Percentiles rank a stretch among this genome's conserved stretches.
Evolutionary conservation across 2,329 filamentous ascomycete genomes (phyloP).

Genomic region (Botryotinia narcissicola): DNA sequence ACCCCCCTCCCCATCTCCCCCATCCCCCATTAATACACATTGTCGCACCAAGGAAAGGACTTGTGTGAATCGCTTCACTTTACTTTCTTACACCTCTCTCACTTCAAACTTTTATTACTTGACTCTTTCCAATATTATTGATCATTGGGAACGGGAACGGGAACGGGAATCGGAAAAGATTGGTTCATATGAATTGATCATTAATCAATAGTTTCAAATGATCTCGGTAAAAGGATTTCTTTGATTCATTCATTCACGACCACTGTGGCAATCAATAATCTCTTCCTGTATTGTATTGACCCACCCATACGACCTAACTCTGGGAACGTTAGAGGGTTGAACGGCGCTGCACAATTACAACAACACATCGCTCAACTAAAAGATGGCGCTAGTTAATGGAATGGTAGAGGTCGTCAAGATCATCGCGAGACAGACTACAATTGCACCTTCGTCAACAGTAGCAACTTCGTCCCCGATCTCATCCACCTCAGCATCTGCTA

Average conservation of each 20-base stretch:
- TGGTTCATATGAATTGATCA: not conserved
- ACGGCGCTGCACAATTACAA: not conserved
- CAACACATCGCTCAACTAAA: constrained; percentile 16
- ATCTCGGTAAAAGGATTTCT: not conserved
- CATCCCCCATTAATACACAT: not conserved
- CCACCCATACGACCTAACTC: not conserved
- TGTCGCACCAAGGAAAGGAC: not conserved
- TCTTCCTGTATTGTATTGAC: not conserved
- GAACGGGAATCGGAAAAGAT: no score
- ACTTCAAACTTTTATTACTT: not conserved
- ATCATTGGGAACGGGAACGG: not conserved
- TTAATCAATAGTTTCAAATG: constrained; percentile 10
- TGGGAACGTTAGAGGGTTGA: not conserved
- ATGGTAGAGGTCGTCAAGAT: constrained; percentile 33
- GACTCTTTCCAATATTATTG: not conserved
- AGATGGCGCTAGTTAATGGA: constrained; percentile 33
- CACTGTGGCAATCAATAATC: constrained; percentile 12
- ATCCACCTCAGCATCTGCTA: constrained; percentile 20
- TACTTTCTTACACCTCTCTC: not conserved
- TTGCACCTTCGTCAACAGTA: not conserved
- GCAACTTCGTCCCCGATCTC: constrained; percentile 17
- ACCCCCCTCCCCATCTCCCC: not conserved
- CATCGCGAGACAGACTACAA: constrained; percentile 28
- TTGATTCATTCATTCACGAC: constrained; percentile 13
- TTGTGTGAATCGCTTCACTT: constrained; percentile 3